phyloP scores from a whole-genome alignment of 2,329 filamentous ascomycete species.

The Akanthomyces dipterigenus region DNA sequence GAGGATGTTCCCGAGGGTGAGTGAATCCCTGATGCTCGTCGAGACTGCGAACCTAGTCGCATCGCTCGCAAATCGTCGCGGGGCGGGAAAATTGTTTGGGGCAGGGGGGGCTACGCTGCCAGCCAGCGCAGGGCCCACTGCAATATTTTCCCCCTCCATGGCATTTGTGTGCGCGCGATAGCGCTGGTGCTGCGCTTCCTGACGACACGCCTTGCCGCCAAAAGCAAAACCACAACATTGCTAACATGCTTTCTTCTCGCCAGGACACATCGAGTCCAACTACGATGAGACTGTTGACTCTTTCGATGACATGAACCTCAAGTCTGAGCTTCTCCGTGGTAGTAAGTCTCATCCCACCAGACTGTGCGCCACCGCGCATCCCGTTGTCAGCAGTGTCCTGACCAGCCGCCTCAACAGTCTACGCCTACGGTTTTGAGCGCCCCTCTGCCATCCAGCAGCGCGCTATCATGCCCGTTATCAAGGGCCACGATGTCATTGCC shows the following conservation, averaged over 20 bases:
- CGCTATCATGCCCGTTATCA: constrained; percentile 99
- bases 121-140: constrained; percentile 3
- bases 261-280: constrained; percentile 99
- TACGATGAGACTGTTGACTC: constrained; percentile 99
- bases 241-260: constrained; percentile 18
- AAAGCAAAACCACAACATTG: constrained; percentile 13
- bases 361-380: constrained; percentile 11
- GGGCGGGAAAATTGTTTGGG: constrained; percentile 7
- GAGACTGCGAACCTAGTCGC: neutral
- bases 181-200: neutral
- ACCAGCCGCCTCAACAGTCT: constrained; percentile 48
- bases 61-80: constrained; percentile 6
- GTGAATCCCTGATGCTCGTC: constrained; percentile 31
- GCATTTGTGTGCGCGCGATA: constrained; percentile 8
- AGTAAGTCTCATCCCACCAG: constrained; percentile 37
- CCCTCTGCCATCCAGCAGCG: constrained; percentile 99
- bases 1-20: constrained; percentile 94
- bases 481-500: constrained; percentile 98
- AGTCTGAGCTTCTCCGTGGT: constrained; percentile 94
- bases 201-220: neutral
- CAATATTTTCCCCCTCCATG: constrained; percentile 9
- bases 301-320: constrained; percentile 97
- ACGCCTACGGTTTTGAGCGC: constrained; percentile 99
- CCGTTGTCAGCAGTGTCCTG: constrained; percentile 15
- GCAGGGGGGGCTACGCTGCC: neutral